These are phyloP conservation scores for Hsuehochloa calcarea DNA, from an alignment of 176 grass and related monocot species.

Conservation along the genomic window DNA sequence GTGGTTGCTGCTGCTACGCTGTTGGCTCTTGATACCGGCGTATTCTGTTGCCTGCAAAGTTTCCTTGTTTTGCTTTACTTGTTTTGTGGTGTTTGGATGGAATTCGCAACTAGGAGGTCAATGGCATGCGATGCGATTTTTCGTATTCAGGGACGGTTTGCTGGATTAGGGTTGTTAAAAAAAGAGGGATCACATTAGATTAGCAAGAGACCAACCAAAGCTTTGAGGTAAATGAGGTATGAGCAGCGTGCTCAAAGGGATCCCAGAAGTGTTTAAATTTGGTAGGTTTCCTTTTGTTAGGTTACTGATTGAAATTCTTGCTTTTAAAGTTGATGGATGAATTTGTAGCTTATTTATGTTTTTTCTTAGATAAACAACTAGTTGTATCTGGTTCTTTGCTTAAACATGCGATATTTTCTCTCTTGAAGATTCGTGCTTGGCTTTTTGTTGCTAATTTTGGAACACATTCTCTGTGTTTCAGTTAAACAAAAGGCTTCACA, in stretches of 20 bases:
- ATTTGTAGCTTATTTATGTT: neutral
- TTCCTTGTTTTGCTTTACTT: neutral
- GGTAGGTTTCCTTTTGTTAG: neutral
- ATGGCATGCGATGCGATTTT: neutral
- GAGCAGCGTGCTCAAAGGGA: neutral
- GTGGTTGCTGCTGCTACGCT: neutral
- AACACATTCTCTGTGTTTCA: slow-evolving; percentile 29
- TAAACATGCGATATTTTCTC: neutral
- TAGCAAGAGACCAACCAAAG: neutral
- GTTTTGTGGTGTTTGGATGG: neutral
- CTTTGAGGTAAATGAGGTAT: neutral
- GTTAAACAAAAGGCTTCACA: slow-evolving; percentile 7
- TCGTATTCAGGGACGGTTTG: neutral
- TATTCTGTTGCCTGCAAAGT: neutral
- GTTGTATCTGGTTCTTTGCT: neutral
- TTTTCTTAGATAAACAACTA: neutral
- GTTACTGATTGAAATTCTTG: neutral
- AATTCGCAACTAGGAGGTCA: neutral
- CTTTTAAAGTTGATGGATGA: neutral
- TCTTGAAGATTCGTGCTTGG: neutral
- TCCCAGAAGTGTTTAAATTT: neutral
- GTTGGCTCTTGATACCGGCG: neutral
- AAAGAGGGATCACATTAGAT: neutral
- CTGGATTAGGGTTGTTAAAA: neutral
- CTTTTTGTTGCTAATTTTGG: neutral